Base-by-base conservation (phyloP, 208 protist genomes). In the Acanthamoeba culbertsoni region DNA sequence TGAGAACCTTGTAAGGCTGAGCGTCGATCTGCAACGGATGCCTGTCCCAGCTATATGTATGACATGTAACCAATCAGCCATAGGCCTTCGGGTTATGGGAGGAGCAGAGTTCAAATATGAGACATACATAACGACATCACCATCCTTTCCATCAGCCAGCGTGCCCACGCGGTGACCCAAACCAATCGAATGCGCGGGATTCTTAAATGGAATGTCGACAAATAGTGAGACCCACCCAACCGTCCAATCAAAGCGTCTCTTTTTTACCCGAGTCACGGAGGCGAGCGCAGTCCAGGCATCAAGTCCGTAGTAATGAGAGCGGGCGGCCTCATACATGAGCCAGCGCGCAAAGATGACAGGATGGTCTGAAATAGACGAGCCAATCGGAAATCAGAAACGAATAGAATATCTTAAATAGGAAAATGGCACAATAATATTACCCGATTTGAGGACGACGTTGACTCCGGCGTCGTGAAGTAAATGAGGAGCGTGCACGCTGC, bases 341-440 rank as follows among this genome's bases (percentile, higher is more conserved):
- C n/a, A 42, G 23, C 68, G 59, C 0, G 53, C 93, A 26, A 46
- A 45, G 31, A 95, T 28, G n/a, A 95, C 94, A 8, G 94, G 94
- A 31, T 95, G 94, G 63, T 95, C 94, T 18, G 68, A 51, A 37
- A 94, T 95, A n/a, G n/a, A n/a, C n/a, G n/a, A n/a, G n/a, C n/a
- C n/a, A n/a, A n/a, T n/a, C n/a, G n/a, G n/a, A n/a, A n/a, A n/a
- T n/a, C n/a, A n/a, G n/a, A n/a, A n/a, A n/a, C n/a, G n/a, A n/a
- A n/a, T n/a, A n/a, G n/a, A n/a, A n/a, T n/a, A n/a, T n/a, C n/a
- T n/a, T n/a, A n/a, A n/a, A n/a, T n/a, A n/a, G n/a, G n/a, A n/a
- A n/a, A n/a, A n/a, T n/a, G n/a, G n/a, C n/a, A n/a, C n/a, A n/a
- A n/a, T n/a, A n/a, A n/a, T n/a, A n/a, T 43, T 77, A 77, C 65